Percentiles rank a stretch among this genome's conserved stretches.
These are phyloP conservation scores for Dalechampia spathulata DNA, from an alignment of 441 rosid genomes.

Conservation along the genomic window DNA sequence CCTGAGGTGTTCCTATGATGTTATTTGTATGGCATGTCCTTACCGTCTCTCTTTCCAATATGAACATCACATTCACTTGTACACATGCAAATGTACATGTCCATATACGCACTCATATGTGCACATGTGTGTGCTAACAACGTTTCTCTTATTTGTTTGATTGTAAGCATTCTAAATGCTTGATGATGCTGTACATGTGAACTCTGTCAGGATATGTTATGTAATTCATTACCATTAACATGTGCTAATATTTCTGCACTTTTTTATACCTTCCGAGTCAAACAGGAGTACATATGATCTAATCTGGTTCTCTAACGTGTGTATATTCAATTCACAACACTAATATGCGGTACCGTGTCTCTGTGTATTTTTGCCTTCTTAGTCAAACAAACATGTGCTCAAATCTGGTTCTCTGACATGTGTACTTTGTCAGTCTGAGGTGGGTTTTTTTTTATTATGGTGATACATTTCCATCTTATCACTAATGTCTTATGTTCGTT, in stretches of 20 bases:
- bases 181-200: neutral
- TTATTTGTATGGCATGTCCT: neutral
- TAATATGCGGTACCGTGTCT: neutral
- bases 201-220: neutral
- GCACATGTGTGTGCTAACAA: neutral
- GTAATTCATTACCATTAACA: too few relatives aligned
- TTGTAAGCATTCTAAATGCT: conserved; percentile 1
- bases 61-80: too few relatives aligned
- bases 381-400: neutral
- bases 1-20: neutral
- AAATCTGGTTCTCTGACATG: neutral
- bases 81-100: too few relatives aligned
- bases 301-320: too few relatives aligned
- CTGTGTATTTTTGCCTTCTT: neutral
- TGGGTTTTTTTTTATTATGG: too few relatives aligned
- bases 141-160: neutral
- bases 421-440: neutral
- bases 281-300: too few relatives aligned
- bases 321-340: too few relatives aligned
- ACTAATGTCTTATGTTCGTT: neutral
- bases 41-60: neutral
- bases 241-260: too few relatives aligned
- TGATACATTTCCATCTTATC: too few relatives aligned
- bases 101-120: too few relatives aligned
- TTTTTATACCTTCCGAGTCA: too few relatives aligned